Evolutionary conservation across 2,329 filamentous ascomycete species (phyloP), one percentile per base, ranked within the genome.

Genomic region (Calonectria honghensis): DNA sequence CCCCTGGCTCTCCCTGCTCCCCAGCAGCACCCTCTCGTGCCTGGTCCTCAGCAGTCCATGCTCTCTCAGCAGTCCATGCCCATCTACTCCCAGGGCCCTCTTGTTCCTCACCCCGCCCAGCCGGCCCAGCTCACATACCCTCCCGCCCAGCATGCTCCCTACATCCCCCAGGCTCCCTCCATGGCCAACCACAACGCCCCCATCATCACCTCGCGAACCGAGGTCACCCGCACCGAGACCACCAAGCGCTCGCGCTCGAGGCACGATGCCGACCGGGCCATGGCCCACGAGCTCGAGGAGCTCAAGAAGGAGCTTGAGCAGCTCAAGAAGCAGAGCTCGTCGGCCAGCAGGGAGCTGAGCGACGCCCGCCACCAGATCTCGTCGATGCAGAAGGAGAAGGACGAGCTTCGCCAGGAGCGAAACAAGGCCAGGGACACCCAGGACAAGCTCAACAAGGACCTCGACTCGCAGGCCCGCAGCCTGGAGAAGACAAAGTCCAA

Each of bases 311-410:
- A 61, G 35, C 68, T 81, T 18, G 75, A 75, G 54, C 61, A 35
- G 24, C 78, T 81, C 14, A 73, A 72, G n/a, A 72, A 75, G 41
- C 77, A 80, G 70, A 77, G 79, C 52, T 79, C 79, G n/a, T 75
- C 79, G 13, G 74, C 77, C 0, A 67, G 65, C 39, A 79, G 77
- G 70, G 80, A 81, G 20, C 75, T 81, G 1, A 75, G 79, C 5
- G 80, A 81, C 9, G 78, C 80, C 27, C 77, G 80, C 2, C 70
- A 78, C 39, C 74, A 76, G 37, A 74, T 81, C n/a, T 75, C 78
- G 4, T 71, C 59, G 45, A 70, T 80, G 39, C 79, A 81, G n/a
- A 77, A 73, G 20, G 80, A 81, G 69, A 81, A 80, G 32, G 79
- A 81, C 18, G 79, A 81, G 66, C 78, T 81, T 3, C 72, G 77